phyloP scores from a whole-genome alignment of 129 eudicot species.

The Gnaphalium uliginosum region DNA sequence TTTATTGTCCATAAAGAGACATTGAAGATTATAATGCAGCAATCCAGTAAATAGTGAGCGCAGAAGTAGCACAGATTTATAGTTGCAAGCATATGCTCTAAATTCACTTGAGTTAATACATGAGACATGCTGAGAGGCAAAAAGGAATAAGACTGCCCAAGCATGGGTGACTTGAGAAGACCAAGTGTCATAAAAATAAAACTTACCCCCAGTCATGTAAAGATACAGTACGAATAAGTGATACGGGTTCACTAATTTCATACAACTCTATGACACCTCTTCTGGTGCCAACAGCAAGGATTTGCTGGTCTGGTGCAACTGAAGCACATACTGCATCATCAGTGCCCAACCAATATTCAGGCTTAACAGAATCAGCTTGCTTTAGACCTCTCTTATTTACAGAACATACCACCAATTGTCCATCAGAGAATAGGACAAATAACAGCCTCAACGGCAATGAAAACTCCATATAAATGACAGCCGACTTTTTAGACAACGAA shows the following conservation, averaged over 20 bases:
- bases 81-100: neutral
- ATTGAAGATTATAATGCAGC: neutral
- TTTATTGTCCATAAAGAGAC: neutral
- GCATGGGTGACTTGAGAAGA: no score
- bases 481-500: constrained; percentile 40
- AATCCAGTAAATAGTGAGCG: neutral
- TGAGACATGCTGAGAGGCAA: neutral
- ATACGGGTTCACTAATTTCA: constrained; percentile 69
- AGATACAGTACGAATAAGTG: constrained; percentile 80
- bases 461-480: constrained; percentile 65
- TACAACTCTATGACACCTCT: constrained; percentile 79
- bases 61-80: neutral
- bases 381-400: constrained; percentile 84
- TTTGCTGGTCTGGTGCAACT: constrained; percentile 81
- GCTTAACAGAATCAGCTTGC: constrained; percentile 65
- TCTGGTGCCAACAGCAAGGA: constrained; percentile 96
- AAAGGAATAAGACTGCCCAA: neutral
- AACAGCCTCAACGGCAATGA: constrained; percentile 55
- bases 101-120: neutral
- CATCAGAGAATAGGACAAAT: constrained; percentile 72
- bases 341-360: constrained; percentile 69
- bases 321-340: constrained; percentile 85
- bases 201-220: constrained; percentile 99
- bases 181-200: constrained; percentile 20
- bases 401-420: constrained; percentile 73